Base-by-base conservation (phyloP, 176 grass and related monocot species). In the Oryza australiensis region DNA sequence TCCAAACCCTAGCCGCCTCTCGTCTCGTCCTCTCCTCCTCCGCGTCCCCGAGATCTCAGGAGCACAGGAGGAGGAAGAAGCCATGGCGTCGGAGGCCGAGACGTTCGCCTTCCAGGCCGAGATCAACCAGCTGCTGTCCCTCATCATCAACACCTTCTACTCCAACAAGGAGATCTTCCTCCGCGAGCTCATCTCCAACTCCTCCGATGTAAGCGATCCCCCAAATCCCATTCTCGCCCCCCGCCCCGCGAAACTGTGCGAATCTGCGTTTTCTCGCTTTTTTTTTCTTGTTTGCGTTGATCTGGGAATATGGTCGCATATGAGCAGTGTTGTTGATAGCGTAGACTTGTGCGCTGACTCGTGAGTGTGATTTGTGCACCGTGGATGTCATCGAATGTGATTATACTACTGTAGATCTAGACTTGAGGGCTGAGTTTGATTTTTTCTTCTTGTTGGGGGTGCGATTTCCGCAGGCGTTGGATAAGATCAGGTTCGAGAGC, bases 81-180 rank as follows among this genome's bases (percentile, higher is more conserved):
- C 66, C 74, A 92, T 92, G 90, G 90, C 87, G 55, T 24, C 87
- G 14, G 94, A 97, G 80, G 85, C 87, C 0, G 94, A 97, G 87
- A 97, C 94, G 53, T 97, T 97, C 84, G 92, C 94, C 70, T 97
- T 97, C 89, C 94, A 97, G 92, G 92, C 94, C 7, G 92, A 97
- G 90, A 97, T 97, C 80, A 97, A 97, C 81, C 92, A 97, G 86
- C 88, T 94, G 16, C 87, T 97, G 13, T 94, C 92, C 11, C 82
- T 94, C 69, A 94, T 97, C 85, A 97, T 97, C 80, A 97, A 97
- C 89, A 97, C 94, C 38, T 97, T 94, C 80, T 94, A 97, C 92
- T 97, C 92, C 53, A 57, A 57, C 53, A 57, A 57, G 53, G 53
- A 57, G 53, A 57, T 57, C 53, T 57, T 57, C 53, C 53, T 57